Base-by-base conservation (phyloP, 139 green algal genomes). In the Volvox africanus region DNA sequence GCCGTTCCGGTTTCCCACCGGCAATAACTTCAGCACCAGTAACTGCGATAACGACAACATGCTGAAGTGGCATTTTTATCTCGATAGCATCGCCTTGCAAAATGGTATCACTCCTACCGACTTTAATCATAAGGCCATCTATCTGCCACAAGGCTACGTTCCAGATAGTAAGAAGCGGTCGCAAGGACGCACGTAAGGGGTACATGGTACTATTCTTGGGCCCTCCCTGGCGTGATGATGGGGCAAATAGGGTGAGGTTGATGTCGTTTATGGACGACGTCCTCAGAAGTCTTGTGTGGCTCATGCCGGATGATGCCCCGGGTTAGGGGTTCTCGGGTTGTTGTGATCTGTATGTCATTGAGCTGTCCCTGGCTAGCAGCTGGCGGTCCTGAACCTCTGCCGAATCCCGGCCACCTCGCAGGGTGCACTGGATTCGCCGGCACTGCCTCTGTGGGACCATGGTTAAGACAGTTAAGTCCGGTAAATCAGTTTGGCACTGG, bases 11-110 rank as follows among this genome's bases (percentile, higher is more conserved):
- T 84, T 84, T 30, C 21, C 36, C 21, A 61, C 35, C 36, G 78
- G 78, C 78, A 84, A 84, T 26, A 44, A 30, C 36, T 84, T 84
- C 37, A 33, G 67, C 78, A 84, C 36, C 11, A 2, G 35, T 1
- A 35, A 32, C 36, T 84, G 78, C 11, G 78, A 65, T 20, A 18
- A 67, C 13, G 78, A 84, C 16, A 84, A 84, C 78, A 35, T 84
- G 36, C 78, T 84, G 21, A 84, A 84, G 36, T 84, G 78, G 78
- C 78, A 84, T 9, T 84, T 35, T 44, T 84, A 84, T 44, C 36
- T 67, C 17, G 36, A 84, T 20, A 65, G 28, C 37, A 13, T 35
- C 26, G 78, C 36, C 17, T 24, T 26, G 19, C 6, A 32, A 1
- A 9, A 33, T 24, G 78, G 35, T 1, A 32, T 84, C 35, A 33